These are phyloP conservation scores for Allantophomopsis lycopodina DNA, from an alignment of 2,329 filamentous ascomycete genomes.

Conservation along the genomic window DNA sequence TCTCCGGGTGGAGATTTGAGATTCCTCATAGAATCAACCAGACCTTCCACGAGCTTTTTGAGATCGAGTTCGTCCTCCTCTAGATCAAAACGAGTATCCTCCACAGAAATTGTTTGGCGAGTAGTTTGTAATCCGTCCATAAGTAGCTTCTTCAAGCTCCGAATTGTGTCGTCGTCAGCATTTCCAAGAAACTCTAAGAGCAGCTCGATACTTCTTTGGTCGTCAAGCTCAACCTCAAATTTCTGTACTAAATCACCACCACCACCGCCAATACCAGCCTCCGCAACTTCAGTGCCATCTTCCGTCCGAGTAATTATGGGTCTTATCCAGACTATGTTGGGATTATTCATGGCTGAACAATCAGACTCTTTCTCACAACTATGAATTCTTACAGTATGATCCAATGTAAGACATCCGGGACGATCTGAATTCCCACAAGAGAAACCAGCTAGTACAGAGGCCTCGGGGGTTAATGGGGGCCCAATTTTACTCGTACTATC, in stretches of 20 bases:
- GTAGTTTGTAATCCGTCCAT: constrained; percentile 8
- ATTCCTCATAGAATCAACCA: constrained; percentile 8
- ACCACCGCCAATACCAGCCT: constrained; percentile 69
- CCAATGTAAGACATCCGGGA: constrained; percentile 56
- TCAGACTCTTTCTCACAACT: constrained; percentile 68
- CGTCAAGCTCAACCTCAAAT: constrained; percentile 48
- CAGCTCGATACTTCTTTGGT: constrained; percentile 30
- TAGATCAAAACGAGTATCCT: constrained; percentile 7
- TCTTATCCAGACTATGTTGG: constrained; percentile 54
- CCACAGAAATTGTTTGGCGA: constrained; percentile 11
- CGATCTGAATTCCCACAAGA: constrained; percentile 58
- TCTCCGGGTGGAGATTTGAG: constrained; percentile 3
- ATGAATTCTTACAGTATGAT: constrained; percentile 55
- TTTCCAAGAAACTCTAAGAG: constrained; percentile 35
- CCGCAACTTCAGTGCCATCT: constrained; percentile 49
- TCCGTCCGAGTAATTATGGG: constrained; percentile 58
- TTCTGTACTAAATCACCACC: constrained; percentile 58
- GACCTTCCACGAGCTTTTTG: constrained; percentile 8
- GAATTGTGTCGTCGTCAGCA: constrained; percentile 17
- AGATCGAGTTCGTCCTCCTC: constrained; percentile 10
- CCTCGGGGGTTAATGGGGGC: constrained; percentile 37
- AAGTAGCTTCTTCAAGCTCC: constrained; percentile 15
- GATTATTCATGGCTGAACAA: constrained; percentile 32
- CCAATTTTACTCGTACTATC: constrained; percentile 23
- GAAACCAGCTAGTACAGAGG: constrained; percentile 58